Conservation (phyloP, 2,329 filamentous ascomycete species). For the Penicillium sp. region DNA sequence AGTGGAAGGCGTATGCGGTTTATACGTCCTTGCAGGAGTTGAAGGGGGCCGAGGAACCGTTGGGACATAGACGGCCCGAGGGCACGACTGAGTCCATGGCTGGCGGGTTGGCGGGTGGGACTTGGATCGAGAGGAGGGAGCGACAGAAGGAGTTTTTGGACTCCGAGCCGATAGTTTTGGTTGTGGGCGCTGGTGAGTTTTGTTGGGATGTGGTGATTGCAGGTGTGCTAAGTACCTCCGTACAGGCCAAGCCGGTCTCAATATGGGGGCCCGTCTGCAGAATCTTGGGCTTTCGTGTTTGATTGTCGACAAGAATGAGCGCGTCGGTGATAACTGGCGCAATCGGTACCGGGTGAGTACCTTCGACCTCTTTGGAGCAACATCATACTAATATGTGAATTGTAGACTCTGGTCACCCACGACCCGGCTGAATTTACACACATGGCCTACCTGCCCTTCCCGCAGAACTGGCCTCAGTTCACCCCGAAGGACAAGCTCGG, state of each 20-base stretch:
- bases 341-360: conserved; percentile 46
- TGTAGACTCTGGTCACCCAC: conserved; percentile 32
- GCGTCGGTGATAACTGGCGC: conserved; percentile 52
- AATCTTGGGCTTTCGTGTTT: conserved; percentile 41
- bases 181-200: conserved; percentile 41
- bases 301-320: conserved; percentile 46
- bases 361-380: not conserved
- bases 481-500: conserved; percentile 49
- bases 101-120: conserved; percentile 31
- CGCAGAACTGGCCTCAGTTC: conserved; percentile 44
- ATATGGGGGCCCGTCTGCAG: conserved; percentile 42
- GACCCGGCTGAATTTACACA: conserved; percentile 43
- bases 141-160: conserved; percentile 34
- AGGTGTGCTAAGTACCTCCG: not conserved
- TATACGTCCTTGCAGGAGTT: conserved; percentile 41
- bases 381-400: not conserved
- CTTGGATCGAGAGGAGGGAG: conserved; percentile 38
- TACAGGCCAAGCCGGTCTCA: conserved; percentile 45
- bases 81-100: conserved; percentile 38
- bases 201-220: not conserved
- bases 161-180: conserved; percentile 40
- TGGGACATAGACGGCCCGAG: conserved; percentile 31
- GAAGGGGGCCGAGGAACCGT: conserved; percentile 34
- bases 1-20: conserved; percentile 41
- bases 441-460: conserved; percentile 42